phyloP scores from a whole-genome alignment of 306 rosid species.

The Quercus bicolor region DNA sequence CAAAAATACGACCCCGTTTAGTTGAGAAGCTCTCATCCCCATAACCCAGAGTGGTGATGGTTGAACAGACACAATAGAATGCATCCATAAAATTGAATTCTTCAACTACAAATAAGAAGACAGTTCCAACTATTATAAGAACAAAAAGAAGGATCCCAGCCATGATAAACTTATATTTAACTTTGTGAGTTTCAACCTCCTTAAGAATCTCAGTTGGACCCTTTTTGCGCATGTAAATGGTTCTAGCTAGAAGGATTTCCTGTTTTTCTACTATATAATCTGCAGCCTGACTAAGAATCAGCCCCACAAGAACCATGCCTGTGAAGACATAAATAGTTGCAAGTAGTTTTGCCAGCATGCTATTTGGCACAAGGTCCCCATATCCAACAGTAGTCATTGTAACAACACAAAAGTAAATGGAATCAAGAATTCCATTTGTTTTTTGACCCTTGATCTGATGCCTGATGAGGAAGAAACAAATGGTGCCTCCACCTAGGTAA shows the following conservation, averaged over 20 bases:
- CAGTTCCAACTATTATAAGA: constrained; percentile 49
- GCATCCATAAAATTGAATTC: constrained; percentile 54
- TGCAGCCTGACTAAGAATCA: constrained; percentile 70
- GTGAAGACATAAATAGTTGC: constrained; percentile 72
- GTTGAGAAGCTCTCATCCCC: constrained; percentile 85
- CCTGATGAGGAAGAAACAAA: constrained; percentile 59
- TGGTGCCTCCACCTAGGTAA: constrained; percentile 64
- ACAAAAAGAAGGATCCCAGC: constrained; percentile 32
- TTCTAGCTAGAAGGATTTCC: constrained; percentile 49
- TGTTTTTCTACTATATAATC: constrained; percentile 81
- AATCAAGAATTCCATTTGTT: constrained; percentile 63
- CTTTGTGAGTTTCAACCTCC: constrained; percentile 46
- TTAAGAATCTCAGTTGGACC: constrained; percentile 35
- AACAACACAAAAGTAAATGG: constrained; percentile 79
- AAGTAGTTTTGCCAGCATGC: constrained; percentile 56
- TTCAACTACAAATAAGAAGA: constrained; percentile 52
- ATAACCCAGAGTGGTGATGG: constrained; percentile 80
- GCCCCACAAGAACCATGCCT: constrained; percentile 65
- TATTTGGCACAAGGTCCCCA: constrained; percentile 81
- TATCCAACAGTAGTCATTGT: constrained; percentile 92
- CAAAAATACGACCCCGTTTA: constrained; percentile 54
- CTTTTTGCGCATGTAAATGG: constrained; percentile 37
- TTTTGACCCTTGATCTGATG: constrained; percentile 53
- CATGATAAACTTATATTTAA: constrained; percentile 52
- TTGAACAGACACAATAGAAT: constrained; percentile 76